Conservation (phyloP, 2,329 filamentous ascomycete genomes). For the Acrocalymma vagum region DNA sequence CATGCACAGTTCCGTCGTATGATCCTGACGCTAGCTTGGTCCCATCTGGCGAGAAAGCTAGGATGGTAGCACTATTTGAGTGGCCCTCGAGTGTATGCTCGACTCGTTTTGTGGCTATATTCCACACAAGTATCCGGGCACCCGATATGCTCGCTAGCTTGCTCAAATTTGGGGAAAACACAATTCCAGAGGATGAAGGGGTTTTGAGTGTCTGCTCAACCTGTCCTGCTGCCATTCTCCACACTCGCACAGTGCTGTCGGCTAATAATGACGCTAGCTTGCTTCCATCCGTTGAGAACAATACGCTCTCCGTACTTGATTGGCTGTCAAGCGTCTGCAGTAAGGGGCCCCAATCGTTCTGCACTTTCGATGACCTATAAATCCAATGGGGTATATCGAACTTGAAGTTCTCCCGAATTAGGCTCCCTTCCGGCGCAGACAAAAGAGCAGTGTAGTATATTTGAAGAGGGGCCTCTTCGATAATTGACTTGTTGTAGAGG, state of each 20-base stretch:
- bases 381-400: not conserved
- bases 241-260: too few relatives aligned
- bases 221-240: too few relatives aligned
- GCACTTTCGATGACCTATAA: not conserved
- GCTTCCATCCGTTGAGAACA: too few relatives aligned
- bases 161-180: not conserved
- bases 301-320: too few relatives aligned
- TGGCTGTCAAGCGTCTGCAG: too few relatives aligned
- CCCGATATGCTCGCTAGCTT: not conserved
- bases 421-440: slow-evolving; percentile 6
- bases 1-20: not conserved
- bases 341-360: too few relatives aligned
- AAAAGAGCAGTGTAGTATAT: slow-evolving; percentile 9
- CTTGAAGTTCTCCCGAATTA: slow-evolving; percentile 1
- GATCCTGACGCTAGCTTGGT: slow-evolving; percentile 1
- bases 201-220: too few relatives aligned
- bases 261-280: too few relatives aligned
- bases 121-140: not conserved
- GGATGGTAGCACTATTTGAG: not conserved
- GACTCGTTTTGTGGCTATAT: not conserved
- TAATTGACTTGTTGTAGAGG: not conserved
- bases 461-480: slow-evolving; percentile 10
- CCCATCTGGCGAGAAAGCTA: slow-evolving; percentile 5
- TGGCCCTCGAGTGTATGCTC: not conserved
- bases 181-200: too few relatives aligned